Base-by-base conservation (phyloP, 1,284 basidiomycete species). In the Peniophora sp. region DNA sequence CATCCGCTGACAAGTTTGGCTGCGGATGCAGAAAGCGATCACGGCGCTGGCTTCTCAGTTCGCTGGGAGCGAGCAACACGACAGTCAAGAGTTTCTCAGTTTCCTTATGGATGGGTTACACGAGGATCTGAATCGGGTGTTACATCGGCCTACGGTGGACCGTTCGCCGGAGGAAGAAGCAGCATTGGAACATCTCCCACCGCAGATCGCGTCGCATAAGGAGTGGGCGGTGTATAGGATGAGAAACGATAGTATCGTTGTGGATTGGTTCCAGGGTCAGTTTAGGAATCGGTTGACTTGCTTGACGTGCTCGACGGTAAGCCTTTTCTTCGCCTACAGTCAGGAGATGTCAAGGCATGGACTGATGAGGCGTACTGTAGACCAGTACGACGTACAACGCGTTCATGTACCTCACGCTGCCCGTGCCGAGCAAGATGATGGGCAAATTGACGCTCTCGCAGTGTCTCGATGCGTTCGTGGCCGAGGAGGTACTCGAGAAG, bases 231-330 rank as follows among this genome's bases (percentile, higher is more conserved):
- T 89, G 44, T 98, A 97, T 75, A 83, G 85, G 65, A 81, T 81
- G 72, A 79, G 92, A 51, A 95, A 98, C 65, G 92, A 99, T 65
- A 93, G 89, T 59, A 73, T 98, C 52, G 89, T 99, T 51, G 97
- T 98, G 45, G 95, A 98, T 67, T 89, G 90, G 63, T 98, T 99
- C 75, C 96, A 98, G 69, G 97, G 96, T 3, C 96, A 98, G 68
- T 97, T 97, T 66, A 75, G 92, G 56, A 97, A 91, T 69, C 79
- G 86, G 52, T 70, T 99, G 69, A 82, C 93, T 60, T 99, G 96
- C 65, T 65, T 94, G 63, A 95, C 89, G 3, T 99, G 96, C 65
- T 75, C 81, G 57, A 92, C 93, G 69, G 93, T 93, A 55, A 54
- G 83, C 24, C 22, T 34, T 48, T 25, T 25, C 16, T 16, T 45